phyloP scores from a whole-genome alignment of 805 yeast genomes.

The Pichia thaimueangensis region DNA sequence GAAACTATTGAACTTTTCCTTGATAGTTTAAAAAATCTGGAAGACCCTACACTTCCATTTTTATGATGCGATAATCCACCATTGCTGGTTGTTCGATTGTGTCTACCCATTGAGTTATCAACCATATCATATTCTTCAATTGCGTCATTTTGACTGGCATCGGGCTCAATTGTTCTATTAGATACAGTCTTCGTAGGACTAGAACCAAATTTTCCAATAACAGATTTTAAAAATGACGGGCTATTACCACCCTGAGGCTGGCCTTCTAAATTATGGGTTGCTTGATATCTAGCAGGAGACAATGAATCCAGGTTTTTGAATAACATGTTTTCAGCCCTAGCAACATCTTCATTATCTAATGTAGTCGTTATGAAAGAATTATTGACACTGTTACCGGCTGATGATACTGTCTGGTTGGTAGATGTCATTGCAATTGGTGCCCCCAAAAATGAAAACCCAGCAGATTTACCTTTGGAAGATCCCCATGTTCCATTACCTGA shows the following conservation, averaged over 20 bases:
- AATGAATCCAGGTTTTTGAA: not conserved
- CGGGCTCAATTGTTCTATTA: constrained; percentile 12
- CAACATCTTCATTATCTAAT: not conserved
- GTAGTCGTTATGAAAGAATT: not conserved
- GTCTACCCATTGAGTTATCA: constrained; percentile 6
- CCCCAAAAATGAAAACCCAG: constrained; percentile 10
- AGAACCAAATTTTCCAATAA: constrained; percentile 32
- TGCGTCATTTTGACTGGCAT: no score
- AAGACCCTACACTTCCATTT: constrained; percentile 16
- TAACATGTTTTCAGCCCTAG: not conserved
- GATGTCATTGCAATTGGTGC: constrained; percentile 11
- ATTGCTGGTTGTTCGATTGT: constrained; percentile 1
- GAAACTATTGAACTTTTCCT: constrained; percentile 9
- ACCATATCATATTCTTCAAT: constrained; percentile 9
- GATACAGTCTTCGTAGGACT: constrained; percentile 28
- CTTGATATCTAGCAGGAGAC: not conserved
- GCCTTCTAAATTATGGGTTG: not conserved
- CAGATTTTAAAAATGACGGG: constrained; percentile 33
- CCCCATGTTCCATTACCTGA: constrained; percentile 4
- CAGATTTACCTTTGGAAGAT: not conserved
- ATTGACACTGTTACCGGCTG: not conserved
- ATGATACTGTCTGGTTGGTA: no score
- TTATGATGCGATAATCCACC: constrained; percentile 1
- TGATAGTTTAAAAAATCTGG: constrained; percentile 27
- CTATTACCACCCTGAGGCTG: constrained; percentile 28